Conservation (phyloP, 257 asterid genomes). For the Marsdenia floribunda region DNA sequence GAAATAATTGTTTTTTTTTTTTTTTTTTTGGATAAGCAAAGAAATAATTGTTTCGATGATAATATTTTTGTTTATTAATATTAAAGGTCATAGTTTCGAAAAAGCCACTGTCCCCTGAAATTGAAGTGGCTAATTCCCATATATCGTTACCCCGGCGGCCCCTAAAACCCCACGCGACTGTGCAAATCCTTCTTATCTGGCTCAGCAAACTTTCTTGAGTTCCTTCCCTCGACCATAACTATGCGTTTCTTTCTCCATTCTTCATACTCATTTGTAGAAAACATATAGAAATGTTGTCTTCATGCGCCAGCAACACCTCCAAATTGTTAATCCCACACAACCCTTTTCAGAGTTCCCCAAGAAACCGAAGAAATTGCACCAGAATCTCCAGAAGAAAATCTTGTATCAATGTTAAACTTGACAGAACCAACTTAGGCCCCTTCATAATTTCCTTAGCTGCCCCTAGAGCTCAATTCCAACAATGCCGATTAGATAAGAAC, state of each 20-base stretch:
- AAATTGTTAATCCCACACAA: constrained; percentile 10
- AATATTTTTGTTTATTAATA: no score
- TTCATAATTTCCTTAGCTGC: constrained; percentile 9
- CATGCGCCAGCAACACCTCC: constrained; percentile 6
- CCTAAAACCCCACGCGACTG: not conserved
- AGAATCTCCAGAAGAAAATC: not conserved
- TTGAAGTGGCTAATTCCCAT: no score
- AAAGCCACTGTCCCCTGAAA: no score
- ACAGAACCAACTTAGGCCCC: constrained; percentile 5
- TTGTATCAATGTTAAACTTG: not conserved
- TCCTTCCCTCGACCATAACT: not conserved
- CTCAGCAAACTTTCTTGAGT: not conserved
- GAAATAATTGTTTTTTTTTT: no score
- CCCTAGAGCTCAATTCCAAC: not conserved
- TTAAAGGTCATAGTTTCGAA: no score
- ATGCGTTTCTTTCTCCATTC: not conserved
- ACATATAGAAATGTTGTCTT: not conserved
- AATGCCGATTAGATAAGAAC: not conserved
- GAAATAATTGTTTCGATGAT: no score
- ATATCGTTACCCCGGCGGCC: not conserved
- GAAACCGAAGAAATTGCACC: not conserved
- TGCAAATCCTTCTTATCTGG: not conserved
- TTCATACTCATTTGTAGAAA: not conserved
- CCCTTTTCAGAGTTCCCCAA: constrained; percentile 11
- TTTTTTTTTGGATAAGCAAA: no score